Conservation (phyloP, 2,329 filamentous ascomycete genomes). For the Nannizziopsis barbatae region DNA sequence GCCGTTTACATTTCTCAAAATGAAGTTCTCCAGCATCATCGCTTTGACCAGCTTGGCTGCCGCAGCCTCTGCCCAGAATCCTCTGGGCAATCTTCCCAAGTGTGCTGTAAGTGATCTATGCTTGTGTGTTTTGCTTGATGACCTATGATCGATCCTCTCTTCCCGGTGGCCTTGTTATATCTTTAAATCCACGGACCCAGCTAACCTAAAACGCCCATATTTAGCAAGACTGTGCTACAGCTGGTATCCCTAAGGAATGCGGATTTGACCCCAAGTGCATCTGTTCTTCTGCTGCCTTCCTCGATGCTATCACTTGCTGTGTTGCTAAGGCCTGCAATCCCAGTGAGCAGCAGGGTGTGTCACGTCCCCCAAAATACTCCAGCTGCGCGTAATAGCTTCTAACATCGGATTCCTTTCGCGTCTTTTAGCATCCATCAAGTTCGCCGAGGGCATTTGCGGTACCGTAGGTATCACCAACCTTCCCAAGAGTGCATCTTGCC, state of each 20-base stretch:
- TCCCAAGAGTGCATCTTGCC: slow-evolving; percentile 25
- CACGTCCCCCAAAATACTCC: background rate
- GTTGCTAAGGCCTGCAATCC: slow-evolving; percentile 34
- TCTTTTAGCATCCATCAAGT: slow-evolving; percentile 25
- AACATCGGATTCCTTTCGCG: background rate
- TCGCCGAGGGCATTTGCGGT: slow-evolving; percentile 31
- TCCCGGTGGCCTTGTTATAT: too few relatives aligned
- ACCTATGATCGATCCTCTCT: too few relatives aligned
- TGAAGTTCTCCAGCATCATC: slow-evolving; percentile 43
- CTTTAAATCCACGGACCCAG: background rate
- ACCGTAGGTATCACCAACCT: slow-evolving; percentile 29
- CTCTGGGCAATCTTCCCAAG: slow-evolving; percentile 35
- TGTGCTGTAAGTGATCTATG: slow-evolving; percentile 45
- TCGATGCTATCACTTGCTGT: slow-evolving; percentile 42
- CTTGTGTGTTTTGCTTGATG: background rate
- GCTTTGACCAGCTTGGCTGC: slow-evolving; percentile 45
- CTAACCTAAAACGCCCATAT: slow-evolving; percentile 7
- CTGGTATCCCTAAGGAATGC: slow-evolving; percentile 32
- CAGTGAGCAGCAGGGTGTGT: slow-evolving; percentile 33
- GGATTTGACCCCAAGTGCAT: slow-evolving; percentile 40
- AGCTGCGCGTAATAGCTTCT: background rate
- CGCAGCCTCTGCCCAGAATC: slow-evolving; percentile 37
- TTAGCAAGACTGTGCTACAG: slow-evolving; percentile 32
- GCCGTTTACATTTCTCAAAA: slow-evolving; percentile 21
- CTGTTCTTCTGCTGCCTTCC: slow-evolving; percentile 37